These are phyloP conservation scores for Capronia epimyces DNA, from an alignment of 2,329 filamentous ascomycete genomes.

Conservation along the genomic window DNA sequence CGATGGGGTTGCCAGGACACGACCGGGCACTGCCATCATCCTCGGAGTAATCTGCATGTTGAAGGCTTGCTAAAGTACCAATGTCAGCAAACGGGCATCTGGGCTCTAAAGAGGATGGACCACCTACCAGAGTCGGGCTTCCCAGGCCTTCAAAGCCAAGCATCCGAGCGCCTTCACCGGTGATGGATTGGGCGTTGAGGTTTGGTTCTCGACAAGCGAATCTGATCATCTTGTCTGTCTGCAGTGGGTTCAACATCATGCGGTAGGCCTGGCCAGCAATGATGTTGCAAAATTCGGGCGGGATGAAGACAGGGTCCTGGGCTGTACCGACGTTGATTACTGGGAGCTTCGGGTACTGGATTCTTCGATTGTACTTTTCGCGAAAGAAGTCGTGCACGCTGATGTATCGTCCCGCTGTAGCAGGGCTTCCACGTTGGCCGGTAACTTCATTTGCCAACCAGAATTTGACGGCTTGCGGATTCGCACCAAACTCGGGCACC, in stretches of 20 bases:
- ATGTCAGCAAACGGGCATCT: neutral
- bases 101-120: neutral
- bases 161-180: neutral
- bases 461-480: conserved; percentile 52
- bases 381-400: conserved; percentile 50
- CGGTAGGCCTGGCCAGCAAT: conserved; percentile 60
- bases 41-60: conserved; percentile 45
- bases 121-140: conserved; percentile 8
- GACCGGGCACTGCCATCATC: conserved; percentile 66
- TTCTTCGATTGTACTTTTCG: conserved; percentile 32
- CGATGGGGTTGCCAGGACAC: conserved; percentile 53
- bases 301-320: conserved; percentile 57
- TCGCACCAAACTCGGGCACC: conserved; percentile 39
- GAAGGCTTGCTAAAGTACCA: conserved; percentile 45
- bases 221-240: conserved; percentile 64
- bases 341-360: conserved; percentile 43
- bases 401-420: conserved; percentile 40
- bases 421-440: conserved; percentile 21
- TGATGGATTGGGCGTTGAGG: conserved; percentile 62
- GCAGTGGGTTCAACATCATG: conserved; percentile 53
- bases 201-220: conserved; percentile 65
- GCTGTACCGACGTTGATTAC: conserved; percentile 61
- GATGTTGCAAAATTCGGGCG: conserved; percentile 61
- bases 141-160: neutral
- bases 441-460: conserved; percentile 37